Conservation (phyloP, 176 grass and related monocot genomes). For the Oryza coarctata region DNA sequence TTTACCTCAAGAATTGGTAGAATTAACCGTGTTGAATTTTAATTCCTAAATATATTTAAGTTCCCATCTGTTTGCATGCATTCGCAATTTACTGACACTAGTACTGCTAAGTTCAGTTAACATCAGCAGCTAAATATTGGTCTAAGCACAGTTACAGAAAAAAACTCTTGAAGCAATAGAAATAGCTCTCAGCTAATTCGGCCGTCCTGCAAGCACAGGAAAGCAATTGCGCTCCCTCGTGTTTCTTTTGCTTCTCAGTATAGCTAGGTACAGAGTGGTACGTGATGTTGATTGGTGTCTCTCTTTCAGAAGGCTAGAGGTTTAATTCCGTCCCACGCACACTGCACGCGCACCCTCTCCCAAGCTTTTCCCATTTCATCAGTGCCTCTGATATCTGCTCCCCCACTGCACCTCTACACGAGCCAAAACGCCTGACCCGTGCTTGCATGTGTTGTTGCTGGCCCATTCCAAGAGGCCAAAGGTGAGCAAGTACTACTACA, state of each 20-base stretch:
- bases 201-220: neutral
- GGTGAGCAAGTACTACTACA: conserved; percentile 49
- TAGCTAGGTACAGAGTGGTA: neutral
- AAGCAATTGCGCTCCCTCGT: no score
- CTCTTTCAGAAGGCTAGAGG: neutral
- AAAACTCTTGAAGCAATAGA: neutral
- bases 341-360: neutral
- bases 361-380: conserved; percentile 25
- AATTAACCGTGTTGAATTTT: neutral
- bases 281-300: conserved; percentile 3
- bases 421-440: conserved; percentile 19
- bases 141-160: neutral
- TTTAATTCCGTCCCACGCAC: neutral
- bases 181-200: neutral
- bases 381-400: neutral
- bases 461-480: conserved; percentile 41
- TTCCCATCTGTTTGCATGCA: neutral
- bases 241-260: neutral
- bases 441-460: conserved; percentile 15
- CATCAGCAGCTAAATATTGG: neutral
- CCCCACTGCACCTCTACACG: neutral
- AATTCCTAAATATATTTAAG: neutral
- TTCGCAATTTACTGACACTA: neutral
- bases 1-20: neutral
- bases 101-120: neutral